Evolutionary conservation across 176 grass and related monocot species (phyloP).

Genomic region (Triticum timopheevii): DNA sequence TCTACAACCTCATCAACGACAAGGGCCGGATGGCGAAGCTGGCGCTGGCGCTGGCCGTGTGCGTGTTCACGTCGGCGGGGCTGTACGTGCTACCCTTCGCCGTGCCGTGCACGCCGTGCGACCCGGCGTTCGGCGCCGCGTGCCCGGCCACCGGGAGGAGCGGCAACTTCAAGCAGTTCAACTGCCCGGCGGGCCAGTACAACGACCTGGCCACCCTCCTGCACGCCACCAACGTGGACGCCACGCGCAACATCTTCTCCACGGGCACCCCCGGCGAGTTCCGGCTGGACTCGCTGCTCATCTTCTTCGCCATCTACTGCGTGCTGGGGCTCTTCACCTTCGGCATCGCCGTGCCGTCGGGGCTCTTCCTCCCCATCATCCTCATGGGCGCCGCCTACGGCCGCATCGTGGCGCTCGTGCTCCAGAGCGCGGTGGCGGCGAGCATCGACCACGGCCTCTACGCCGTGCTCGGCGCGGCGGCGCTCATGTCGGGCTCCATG

Average conservation of each 20-base stretch:
- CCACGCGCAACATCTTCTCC: slow-evolving; percentile 93
- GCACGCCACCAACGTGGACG: slow-evolving; percentile 88
- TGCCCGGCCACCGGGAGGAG: slow-evolving; percentile 63
- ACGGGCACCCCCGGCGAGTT: slow-evolving; percentile 73
- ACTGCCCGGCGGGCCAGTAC: slow-evolving; percentile 78
- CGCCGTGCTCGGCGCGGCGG: slow-evolving; percentile 78
- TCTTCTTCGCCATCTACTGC: slow-evolving; percentile 84
- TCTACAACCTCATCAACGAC: slow-evolving; percentile 86
- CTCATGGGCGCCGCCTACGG: slow-evolving; percentile 96
- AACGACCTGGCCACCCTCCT: slow-evolving; percentile 92
- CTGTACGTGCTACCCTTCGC: slow-evolving; percentile 77
- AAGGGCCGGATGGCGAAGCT: slow-evolving; percentile 66
- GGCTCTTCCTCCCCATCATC: slow-evolving; percentile 97
- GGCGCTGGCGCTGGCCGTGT: slow-evolving; percentile 56
- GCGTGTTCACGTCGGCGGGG: slow-evolving; percentile 56
- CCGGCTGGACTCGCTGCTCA: slow-evolving; percentile 63
- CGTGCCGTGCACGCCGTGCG: slow-evolving; percentile 76
- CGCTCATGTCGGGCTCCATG: slow-evolving; percentile 93
- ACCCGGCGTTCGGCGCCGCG: slow-evolving; percentile 16
- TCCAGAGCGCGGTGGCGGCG: slow-evolving; percentile 28
- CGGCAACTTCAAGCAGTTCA: slow-evolving; percentile 99
- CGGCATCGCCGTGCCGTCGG: slow-evolving; percentile 91
- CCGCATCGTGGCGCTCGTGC: slow-evolving; percentile 54
- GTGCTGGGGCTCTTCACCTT: slow-evolving; percentile 91
- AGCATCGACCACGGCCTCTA: slow-evolving; percentile 87